Conservation (phyloP, 2,329 filamentous ascomycete species). For the Colletotrichum ledebouriae region DNA sequence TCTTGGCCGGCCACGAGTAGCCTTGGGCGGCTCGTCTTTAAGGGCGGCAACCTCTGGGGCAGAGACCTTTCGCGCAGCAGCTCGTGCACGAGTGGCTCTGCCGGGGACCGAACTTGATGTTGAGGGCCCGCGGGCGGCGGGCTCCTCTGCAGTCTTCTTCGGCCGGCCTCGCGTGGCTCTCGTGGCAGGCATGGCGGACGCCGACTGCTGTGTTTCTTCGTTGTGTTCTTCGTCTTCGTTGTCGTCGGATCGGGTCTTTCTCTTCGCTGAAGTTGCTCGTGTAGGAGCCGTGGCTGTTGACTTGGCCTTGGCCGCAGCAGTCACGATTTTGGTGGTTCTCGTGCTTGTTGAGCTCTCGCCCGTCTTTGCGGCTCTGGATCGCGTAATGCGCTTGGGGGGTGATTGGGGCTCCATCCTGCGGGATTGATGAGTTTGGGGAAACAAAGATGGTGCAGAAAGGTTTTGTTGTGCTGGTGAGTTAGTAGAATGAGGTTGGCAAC, state of each 20-base stretch:
- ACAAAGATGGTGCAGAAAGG: slow-evolving; percentile 28
- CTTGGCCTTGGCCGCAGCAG: slow-evolving; percentile 64
- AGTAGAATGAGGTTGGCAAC: slow-evolving; percentile 26
- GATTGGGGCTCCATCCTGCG: slow-evolving; percentile 64
- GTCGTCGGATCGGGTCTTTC: slow-evolving; percentile 70
- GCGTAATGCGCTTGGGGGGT: slow-evolving; percentile 71
- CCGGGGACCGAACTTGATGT: slow-evolving; percentile 40
- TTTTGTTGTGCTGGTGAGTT: slow-evolving; percentile 26
- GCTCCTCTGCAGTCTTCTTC: slow-evolving; percentile 55
- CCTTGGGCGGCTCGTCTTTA: slow-evolving; percentile 48
- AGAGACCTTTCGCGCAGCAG: slow-evolving; percentile 47
- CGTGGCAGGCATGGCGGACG: slow-evolving; percentile 49
- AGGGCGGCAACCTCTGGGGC: slow-evolving; percentile 44
- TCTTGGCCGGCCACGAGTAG: slow-evolving; percentile 60
- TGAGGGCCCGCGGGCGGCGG: slow-evolving; percentile 25
- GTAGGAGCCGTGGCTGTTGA: slow-evolving; percentile 49
- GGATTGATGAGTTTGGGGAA: neutral
- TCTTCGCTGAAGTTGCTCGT: slow-evolving; percentile 53
- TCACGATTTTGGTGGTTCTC: slow-evolving; percentile 61
- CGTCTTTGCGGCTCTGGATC: slow-evolving; percentile 60
- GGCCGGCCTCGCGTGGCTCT: slow-evolving; percentile 61
- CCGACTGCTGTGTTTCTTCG: slow-evolving; percentile 46
- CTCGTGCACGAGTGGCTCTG: slow-evolving; percentile 50
- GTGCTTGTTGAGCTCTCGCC: slow-evolving; percentile 50
- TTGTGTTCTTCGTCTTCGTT: slow-evolving; percentile 62